Conservation (phyloP, 306 rosid species). For the Cicer pinnatifidum region DNA sequence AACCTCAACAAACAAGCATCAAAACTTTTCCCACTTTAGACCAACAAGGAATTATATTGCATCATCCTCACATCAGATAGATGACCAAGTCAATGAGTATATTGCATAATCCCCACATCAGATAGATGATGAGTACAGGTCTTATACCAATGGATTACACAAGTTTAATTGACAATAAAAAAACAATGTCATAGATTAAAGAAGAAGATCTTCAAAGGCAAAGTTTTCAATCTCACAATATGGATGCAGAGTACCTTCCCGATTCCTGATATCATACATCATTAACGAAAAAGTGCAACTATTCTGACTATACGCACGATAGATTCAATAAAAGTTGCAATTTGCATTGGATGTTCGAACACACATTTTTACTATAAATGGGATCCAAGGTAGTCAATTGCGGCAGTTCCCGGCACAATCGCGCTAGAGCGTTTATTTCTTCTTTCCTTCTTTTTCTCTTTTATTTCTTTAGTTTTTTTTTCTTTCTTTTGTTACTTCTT, state of each 20-base stretch:
- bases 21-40: not conserved
- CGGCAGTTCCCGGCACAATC: too few species aligned
- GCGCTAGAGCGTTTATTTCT: too few species aligned
- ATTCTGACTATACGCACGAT: not conserved
- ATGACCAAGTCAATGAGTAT: not conserved
- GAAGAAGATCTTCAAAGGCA: not conserved
- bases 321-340: constrained; percentile 10
- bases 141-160: not conserved
- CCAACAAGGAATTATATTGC: not conserved
- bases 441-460: too few species aligned
- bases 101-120: not conserved
- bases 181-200: not conserved
- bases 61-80: not conserved
- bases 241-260: not conserved
- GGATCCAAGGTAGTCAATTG: not conserved
- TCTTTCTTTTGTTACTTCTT: too few species aligned
- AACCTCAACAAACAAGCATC: not conserved
- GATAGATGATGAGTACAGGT: constrained; percentile 6
- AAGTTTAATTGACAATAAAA: not conserved
- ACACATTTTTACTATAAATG: constrained; percentile 7
- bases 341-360: constrained; percentile 11
- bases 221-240: not conserved
- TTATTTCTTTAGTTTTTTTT: too few species aligned
- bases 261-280: constrained; percentile 3
- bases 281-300: constrained; percentile 1